Conservation (phyloP, 495 filamentous ascomycete species). For the Aspergillus mulundensis region DNA sequence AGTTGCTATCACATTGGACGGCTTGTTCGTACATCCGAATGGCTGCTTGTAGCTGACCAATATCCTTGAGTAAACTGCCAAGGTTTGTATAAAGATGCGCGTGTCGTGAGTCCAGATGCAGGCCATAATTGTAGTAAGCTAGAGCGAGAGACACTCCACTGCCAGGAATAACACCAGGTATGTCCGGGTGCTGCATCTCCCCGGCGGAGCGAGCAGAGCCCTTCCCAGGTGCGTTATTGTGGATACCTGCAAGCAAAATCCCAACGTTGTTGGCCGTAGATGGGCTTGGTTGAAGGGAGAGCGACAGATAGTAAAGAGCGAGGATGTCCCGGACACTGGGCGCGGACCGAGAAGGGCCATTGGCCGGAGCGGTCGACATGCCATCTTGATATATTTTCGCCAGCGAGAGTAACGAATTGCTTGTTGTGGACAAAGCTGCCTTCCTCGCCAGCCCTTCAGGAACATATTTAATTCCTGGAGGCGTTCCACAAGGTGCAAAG, state of each 20-base stretch:
- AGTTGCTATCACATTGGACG: conserved; percentile 83
- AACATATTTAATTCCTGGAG: conserved; percentile 79
- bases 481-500: conserved; percentile 71
- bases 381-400: conserved; percentile 99
- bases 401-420: conserved; percentile 89
- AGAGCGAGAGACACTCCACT: conserved; percentile 86
- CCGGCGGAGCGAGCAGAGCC: conserved; percentile 29
- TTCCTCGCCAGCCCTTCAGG: conserved; percentile 67
- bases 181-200: conserved; percentile 44
- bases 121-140: conserved; percentile 91
- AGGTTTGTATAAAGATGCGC: conserved; percentile 98
- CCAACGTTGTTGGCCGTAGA: conserved; percentile 99
- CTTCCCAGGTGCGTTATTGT: conserved; percentile 60
- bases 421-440: conserved; percentile 87
- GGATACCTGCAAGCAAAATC: conserved; percentile 90
- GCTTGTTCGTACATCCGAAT: conserved; percentile 98
- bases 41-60: conserved; percentile 84
- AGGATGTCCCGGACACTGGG: conserved; percentile 89
- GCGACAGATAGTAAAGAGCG: conserved; percentile 91
- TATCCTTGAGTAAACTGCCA: conserved; percentile 93
- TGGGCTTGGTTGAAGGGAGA: conserved; percentile 91
- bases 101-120: conserved; percentile 77
- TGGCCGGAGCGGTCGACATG: conserved; percentile 64
- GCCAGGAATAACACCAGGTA: conserved; percentile 79
- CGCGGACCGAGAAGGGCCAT: conserved; percentile 55